These are phyloP conservation scores for Leucosporidium creatinivorum DNA, from an alignment of 768 basidiomycete genomes.

Conservation along the genomic window DNA sequence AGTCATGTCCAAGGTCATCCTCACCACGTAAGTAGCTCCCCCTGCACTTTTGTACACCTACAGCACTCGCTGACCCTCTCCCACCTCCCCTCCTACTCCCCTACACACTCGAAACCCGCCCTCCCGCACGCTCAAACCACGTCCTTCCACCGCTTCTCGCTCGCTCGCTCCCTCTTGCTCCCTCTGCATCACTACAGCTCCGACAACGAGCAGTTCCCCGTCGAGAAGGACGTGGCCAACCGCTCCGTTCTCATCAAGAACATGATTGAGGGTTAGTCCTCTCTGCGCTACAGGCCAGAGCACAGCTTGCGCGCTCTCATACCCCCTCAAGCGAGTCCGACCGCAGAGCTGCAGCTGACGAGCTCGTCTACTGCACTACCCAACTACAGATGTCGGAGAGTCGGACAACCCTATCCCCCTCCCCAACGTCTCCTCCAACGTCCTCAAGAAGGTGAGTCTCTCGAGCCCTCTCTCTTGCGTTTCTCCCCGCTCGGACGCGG, in stretches of 20 bases:
- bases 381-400: slow-evolving; percentile 74
- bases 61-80: too few species aligned
- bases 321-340: not conserved
- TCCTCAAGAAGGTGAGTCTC: slow-evolving; percentile 74
- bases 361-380: not conserved
- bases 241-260: slow-evolving; percentile 96
- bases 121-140: too few species aligned
- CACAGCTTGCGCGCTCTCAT: not conserved
- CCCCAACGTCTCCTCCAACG: slow-evolving; percentile 86
- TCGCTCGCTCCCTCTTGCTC: too few species aligned
- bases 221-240: slow-evolving; percentile 71
- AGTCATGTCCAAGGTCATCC: too few species aligned
- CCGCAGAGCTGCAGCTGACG: not conserved
- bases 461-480: not conserved
- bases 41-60: too few species aligned
- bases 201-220: slow-evolving; percentile 87
- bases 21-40: too few species aligned
- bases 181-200: slow-evolving; percentile 51
- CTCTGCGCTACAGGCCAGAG: too few species aligned
- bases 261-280: slow-evolving; percentile 84
- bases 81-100: too few species aligned
- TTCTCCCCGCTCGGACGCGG: not conserved
- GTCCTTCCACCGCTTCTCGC: too few species aligned
- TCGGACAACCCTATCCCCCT: slow-evolving; percentile 88
- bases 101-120: too few species aligned